Conservation (phyloP, 179 eudicot genomes). For the Corrigiola litoralis region DNA sequence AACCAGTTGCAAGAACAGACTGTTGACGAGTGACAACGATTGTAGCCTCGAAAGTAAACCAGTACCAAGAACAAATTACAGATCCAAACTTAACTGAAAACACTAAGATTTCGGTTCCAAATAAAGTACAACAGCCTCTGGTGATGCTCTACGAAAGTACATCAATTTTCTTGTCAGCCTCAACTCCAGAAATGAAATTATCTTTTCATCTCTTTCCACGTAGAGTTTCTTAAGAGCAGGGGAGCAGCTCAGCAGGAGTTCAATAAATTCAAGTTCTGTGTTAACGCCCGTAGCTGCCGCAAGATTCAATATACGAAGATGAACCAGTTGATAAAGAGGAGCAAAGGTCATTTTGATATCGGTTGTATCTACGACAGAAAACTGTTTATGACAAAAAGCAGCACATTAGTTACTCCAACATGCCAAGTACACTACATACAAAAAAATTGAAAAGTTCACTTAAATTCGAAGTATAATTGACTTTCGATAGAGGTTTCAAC, state of each 20-base stretch:
- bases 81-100: no score
- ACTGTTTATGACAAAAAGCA: background rate
- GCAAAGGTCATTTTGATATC: background rate
- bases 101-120: no score
- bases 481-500: no score
- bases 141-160: background rate
- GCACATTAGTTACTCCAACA: no score
- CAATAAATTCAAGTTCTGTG: background rate
- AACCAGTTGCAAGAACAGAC: no score
- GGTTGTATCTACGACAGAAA: background rate
- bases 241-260: background rate
- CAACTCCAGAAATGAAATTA: background rate
- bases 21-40: no score
- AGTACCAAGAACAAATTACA: no score
- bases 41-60: no score
- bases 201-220: background rate
- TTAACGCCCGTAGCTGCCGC: background rate
- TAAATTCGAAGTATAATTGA: no score
- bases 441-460: background rate
- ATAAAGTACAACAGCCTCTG: background rate
- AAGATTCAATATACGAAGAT: background rate
- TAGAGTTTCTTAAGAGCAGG: background rate
- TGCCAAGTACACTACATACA: background rate
- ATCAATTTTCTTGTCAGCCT: background rate
- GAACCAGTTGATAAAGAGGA: background rate